Base-by-base conservation (phyloP, 192 early-diverging fungal species). In the Backusella liffmaniae region DNA sequence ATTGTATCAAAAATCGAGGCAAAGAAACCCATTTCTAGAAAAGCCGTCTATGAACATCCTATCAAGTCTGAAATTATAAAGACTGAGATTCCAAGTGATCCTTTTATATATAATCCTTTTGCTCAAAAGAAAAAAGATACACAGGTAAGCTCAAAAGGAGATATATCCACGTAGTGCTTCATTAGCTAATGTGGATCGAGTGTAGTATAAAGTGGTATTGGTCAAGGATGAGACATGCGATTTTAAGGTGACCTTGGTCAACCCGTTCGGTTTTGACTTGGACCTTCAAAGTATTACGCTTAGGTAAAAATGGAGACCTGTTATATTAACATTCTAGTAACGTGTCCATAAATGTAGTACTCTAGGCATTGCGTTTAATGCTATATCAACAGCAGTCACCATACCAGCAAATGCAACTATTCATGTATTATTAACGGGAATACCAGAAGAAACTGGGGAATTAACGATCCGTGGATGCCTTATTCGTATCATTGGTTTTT, bases 81-180 rank as follows among this genome's bases (percentile, higher is more conserved):
- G 34, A 70, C 70, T 30, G 72, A 71, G 67, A 67, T 66, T 32
- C 44, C 62, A 39, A 88, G 73, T 36, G 90, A 93, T 70, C 88
- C 92, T n/a, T 95, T 95, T 77, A 85, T 95, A 36, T 94, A 95
- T 79, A 94, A 92, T 74, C 92, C 94, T 5, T 94, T 89, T 83
- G 87, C 87, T 62, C 81, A 90, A 49, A 49, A 49, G 44, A 92
- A 91, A 68, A 84, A 84, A 73, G 82, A 77, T 53, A 82, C 75
- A 72, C 84, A 84, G n/a, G 79, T 83, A 67, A 84, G 32, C 23
- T 39, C 23, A 80, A 67, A 67, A 16, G 32, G 32, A 44, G 13
- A 5, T 15, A 44, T 44, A 4, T 18, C 0, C 13, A 44, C 32
- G 3, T 32, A 44, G 4, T 44, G 10, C 1, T 39, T 39, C 10